Base-by-base conservation (phyloP, 2,329 filamentous ascomycete genomes). In the Berkeleyomyces rouxiae region DNA sequence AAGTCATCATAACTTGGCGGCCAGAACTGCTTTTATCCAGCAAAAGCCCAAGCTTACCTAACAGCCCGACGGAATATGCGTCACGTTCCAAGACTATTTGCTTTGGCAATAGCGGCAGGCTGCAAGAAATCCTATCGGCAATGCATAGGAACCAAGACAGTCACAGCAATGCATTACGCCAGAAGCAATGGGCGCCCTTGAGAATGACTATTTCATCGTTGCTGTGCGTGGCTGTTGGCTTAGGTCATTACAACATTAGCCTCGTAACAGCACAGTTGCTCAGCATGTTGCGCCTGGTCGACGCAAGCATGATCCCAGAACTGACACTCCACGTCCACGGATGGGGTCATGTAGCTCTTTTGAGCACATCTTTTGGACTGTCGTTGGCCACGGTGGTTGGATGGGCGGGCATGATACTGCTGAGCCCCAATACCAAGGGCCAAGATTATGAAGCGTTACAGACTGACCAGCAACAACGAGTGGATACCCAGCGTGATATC, bases 191-290 rank as follows among this genome's bases (percentile, higher is more conserved):
- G 43, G 46, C 46, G 10, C 46, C 42, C 6, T 46, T 63, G 44
- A n/a, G 57, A 5, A 47, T 63, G 23, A 44, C 46, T 3, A 13
- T 63, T n/a, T 33, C 31, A 13, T 42, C 57, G 37, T 42, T 63
- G 16, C 10, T 63, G 4, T 51, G 43, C 6, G 39, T 63, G 16
- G 44, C 55, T 39, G 42, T 36, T 42, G 44, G 55, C 7, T 39
- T 63, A 39, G 55, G 53, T 1, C 55, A 58, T 36, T 63, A 63
- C 31, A 63, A 49, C 7, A 63, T 31, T 5, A 59, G 36, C 16
- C 57, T 63, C 7, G 44, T 59, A 16, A 63, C 57, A 13, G 55
- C 57, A 11, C 61, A 63, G 36, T 44, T 63, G 42, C 23, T 63
- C 11, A 36, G 55, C 23, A 57, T 63, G 51, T 36, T 63, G 39